phyloP scores from a whole-genome alignment of 371 early-diverging fungal genomes.

The Cokeromyces recurvatus region DNA sequence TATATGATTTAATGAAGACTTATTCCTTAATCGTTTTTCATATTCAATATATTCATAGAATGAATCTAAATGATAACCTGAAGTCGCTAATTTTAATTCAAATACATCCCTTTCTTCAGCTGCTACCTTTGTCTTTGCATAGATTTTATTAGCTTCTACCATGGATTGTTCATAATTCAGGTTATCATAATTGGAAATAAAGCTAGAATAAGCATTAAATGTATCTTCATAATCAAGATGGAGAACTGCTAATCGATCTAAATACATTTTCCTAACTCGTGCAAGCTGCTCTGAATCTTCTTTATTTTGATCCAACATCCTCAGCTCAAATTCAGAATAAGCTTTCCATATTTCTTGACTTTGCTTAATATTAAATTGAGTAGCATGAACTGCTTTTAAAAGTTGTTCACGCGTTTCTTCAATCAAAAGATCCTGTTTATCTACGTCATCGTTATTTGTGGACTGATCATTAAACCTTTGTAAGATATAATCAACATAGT shows the following conservation, averaged over 20 bases:
- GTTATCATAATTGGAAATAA: slow-evolving; percentile 52
- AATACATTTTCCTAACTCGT: slow-evolving; percentile 8
- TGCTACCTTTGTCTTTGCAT: slow-evolving; percentile 40
- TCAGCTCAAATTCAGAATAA: slow-evolving; percentile 49
- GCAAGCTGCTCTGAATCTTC: slow-evolving; percentile 5
- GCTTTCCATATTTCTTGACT: slow-evolving; percentile 59
- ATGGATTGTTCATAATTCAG: slow-evolving; percentile 56
- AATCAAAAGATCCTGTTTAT: background rate
- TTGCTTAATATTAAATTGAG: slow-evolving; percentile 44
- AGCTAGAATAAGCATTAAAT: slow-evolving; percentile 61
- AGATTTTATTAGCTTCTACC: slow-evolving; percentile 48
- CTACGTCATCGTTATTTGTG: slow-evolving; percentile 11
- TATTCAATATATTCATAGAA: slow-evolving; percentile 51
- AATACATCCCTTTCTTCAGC: slow-evolving; percentile 44
- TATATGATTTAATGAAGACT: slow-evolving; percentile 26
- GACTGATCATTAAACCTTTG: slow-evolving; percentile 23
- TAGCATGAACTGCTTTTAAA: slow-evolving; percentile 35
- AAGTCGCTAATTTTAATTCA: slow-evolving; percentile 49
- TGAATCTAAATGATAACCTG: slow-evolving; percentile 29
- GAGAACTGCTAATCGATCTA: slow-evolving; percentile 42
- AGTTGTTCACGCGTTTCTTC: slow-evolving; percentile 37
- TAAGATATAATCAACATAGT: slow-evolving; percentile 43
- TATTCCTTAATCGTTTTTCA: slow-evolving; percentile 29
- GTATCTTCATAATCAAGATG: slow-evolving; percentile 59
- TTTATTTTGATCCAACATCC: slow-evolving; percentile 9